Conservation (phyloP, 495 filamentous ascomycete species). For the Staphylotrichum longicolle region DNA sequence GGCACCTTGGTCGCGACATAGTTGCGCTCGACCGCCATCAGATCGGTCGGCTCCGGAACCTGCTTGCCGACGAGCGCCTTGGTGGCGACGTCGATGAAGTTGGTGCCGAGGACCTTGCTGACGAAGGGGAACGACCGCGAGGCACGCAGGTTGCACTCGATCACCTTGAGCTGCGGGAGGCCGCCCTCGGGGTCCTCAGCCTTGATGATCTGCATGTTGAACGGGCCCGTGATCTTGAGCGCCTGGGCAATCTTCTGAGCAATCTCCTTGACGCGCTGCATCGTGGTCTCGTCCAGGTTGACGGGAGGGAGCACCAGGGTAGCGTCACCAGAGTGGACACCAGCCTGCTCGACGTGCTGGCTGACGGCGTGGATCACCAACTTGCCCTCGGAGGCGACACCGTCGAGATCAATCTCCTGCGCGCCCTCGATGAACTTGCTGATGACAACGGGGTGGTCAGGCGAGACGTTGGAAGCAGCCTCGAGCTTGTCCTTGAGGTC, state of each 20-base stretch:
- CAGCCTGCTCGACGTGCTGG: slow-evolving; percentile 95
- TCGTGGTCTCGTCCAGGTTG: slow-evolving; percentile 67
- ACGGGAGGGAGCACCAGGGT: slow-evolving; percentile 91
- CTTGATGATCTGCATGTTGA: slow-evolving; percentile 99
- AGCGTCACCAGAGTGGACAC: slow-evolving; percentile 97
- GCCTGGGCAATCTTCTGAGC: slow-evolving; percentile 94
- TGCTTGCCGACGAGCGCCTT: slow-evolving; percentile 85
- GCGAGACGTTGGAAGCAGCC: slow-evolving; percentile 88
- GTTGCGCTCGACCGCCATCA: slow-evolving; percentile 83
- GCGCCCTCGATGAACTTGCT: slow-evolving; percentile 98
- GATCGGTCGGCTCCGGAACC: slow-evolving; percentile 80
- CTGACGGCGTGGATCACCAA: slow-evolving; percentile 93
- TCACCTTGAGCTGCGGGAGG: slow-evolving; percentile 82
- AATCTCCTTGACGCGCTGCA: slow-evolving; percentile 88
- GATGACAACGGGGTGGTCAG: slow-evolving; percentile 97
- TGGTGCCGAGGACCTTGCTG: slow-evolving; percentile 92
- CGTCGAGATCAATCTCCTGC: slow-evolving; percentile 97
- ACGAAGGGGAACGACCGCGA: slow-evolving; percentile 98
- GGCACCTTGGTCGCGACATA: slow-evolving; percentile 97
- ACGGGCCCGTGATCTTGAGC: slow-evolving; percentile 94
- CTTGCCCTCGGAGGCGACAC: slow-evolving; percentile 79
- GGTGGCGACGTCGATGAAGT: slow-evolving; percentile 96
- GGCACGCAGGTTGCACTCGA: slow-evolving; percentile 97
- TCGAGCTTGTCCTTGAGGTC: slow-evolving; percentile 89
- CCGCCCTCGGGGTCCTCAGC: slow-evolving; percentile 68